Percentiles rank a stretch among this genome's conserved stretches.
Conservation (phyloP, 345 rosid species). For the Lumnitzera littorea region DNA sequence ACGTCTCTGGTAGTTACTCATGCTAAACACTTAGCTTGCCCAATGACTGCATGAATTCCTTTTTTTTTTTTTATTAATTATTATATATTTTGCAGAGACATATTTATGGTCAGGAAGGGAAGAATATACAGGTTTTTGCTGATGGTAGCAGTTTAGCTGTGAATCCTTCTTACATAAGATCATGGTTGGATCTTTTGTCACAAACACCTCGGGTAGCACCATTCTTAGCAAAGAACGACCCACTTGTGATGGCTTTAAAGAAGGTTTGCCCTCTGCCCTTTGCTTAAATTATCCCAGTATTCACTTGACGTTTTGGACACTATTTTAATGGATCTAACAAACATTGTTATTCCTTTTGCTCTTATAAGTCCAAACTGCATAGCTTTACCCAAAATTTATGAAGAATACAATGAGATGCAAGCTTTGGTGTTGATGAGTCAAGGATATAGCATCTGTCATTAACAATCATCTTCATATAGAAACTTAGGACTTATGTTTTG, state of each 20-base stretch:
- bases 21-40: not conserved
- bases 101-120: slow-evolving; percentile 78
- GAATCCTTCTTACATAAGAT: slow-evolving; percentile 58
- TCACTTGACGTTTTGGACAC: not conserved
- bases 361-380: not conserved
- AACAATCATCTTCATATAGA: too few relatives aligned
- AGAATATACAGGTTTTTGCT: slow-evolving; percentile 65
- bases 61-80: not conserved
- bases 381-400: too few relatives aligned
- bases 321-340: not conserved
- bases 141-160: slow-evolving; percentile 83
- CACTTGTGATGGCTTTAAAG: slow-evolving; percentile 64
- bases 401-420: too few relatives aligned
- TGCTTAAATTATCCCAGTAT: slow-evolving; percentile 1
- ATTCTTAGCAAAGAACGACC: slow-evolving; percentile 80
- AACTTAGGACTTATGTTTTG: not conserved
- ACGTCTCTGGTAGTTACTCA: not conserved
- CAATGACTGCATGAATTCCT: slow-evolving; percentile 1
- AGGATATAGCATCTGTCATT: too few relatives aligned
- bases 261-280: slow-evolving; percentile 38
- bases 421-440: too few relatives aligned
- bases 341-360: not conserved
- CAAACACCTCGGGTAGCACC: slow-evolving; percentile 95
- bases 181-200: slow-evolving; percentile 88
- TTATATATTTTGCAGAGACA: slow-evolving; percentile 44